Evolutionary conservation across 768 basidiomycete genomes (phyloP), one percentile per base, ranked within the genome.

Genomic region (Myochromella boudieri): DNA sequence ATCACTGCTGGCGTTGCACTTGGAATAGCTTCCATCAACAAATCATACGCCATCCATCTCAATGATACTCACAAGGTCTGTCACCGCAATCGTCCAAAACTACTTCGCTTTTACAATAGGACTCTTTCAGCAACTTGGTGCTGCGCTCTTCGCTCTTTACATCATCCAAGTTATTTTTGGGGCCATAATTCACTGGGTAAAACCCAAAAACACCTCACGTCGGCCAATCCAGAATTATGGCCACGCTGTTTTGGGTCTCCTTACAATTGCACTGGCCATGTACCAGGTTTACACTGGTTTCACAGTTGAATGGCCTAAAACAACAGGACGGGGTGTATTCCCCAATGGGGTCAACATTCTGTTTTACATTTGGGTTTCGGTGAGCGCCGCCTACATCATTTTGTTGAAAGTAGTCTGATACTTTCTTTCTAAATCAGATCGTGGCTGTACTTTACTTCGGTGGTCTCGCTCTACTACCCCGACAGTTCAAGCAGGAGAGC

Each of bases 141-240:
- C 78, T 29, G 66, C 64, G 1, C 59, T 85, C 18, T 69, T 82
- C 48, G 67, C 68, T 27, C 62, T 84, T 3, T 79, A 81, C 47
- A 15, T 76, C 31, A 41, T 71, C 10, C 84, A 84, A 60, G 68
- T 71, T 49, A 51, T 51, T 2, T 60, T 82, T 11, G 82, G 82
- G 4, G 71, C 74, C 3, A 42, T 77, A 43, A 77, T 82, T 47
- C 81, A 83, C 52, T 79, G 65, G 54, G 54, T 78, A 46, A 81
- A 82, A 58, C 70, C 71, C 27, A 67, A 65, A 15, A 49, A 61
- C 28, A 42, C 56, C 5, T 53, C 51, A 0, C 53, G 64, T 22
- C 75, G 76, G 22, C 82, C 75, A 6, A 60, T 69, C 36, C 81
- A 75, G 51, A 83, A 85, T 57, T 84, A 81, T 58, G 24, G 74